Base-by-base conservation (phyloP, 2,329 filamentous ascomycete genomes). In the Xylaria polymorpha region DNA sequence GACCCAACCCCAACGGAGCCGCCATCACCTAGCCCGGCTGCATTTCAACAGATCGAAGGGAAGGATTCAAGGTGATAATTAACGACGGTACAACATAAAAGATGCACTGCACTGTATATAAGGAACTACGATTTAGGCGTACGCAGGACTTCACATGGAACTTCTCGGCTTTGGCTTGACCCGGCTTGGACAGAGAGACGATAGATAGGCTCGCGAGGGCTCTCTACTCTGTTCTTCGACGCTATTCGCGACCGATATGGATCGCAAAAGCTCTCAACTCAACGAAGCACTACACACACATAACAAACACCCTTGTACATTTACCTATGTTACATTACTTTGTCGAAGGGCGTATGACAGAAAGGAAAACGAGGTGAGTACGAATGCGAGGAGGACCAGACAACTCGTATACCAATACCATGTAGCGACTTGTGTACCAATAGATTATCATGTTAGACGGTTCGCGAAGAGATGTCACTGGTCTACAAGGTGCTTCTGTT, bases 1-100 rank as follows among this genome's bases (percentile, higher is more conserved):
- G 87, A 86, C 75, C 84, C 88, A 18, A n/a, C n/a, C n/a, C n/a
- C n/a, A n/a, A 88, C 90, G 64, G 85, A 88, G 39, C 84, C 86
- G 69, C 76, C 77, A 32, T 61, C 66, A 20, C 51, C 76, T 41
- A 75, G 69, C 41, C 77, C 77, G 50, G 74, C 77, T 12, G 63
- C 75, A 46, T 79, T 77, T 64, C 68, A 70, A 63, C 64, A 76
- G 65, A 48, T 74, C 8, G 71, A 77, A 46, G 70, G 66, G 65
- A 70, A 74, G 67, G 72, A 75, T 41, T 61, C 20, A 46, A 75
- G 73, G 71, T 76, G 72, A 73, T 66, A 12, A n/a, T 3, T 22
- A 18, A 35, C n/a, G 57, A 63, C n/a, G 2, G 10, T 58, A 66
- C 29, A 35, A 58, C 20, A 7, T 35, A 44, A 68, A 60, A 35